Evolutionary conservation across 257 asterid species (phyloP).

Genomic region (Ligustrum vulgare): DNA sequence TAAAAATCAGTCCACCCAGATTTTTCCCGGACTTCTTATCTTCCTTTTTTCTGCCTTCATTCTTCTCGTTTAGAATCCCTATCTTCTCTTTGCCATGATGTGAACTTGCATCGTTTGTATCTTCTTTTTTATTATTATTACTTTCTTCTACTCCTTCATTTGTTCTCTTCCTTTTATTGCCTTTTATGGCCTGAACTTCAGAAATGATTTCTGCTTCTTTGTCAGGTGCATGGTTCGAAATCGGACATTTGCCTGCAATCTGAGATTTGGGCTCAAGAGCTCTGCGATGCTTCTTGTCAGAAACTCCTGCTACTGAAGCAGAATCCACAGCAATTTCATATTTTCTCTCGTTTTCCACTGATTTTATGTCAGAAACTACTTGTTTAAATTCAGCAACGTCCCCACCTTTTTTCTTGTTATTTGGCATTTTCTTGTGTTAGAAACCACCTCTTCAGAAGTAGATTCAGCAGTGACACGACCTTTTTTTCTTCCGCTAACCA

Average conservation of each 20-base stretch:
- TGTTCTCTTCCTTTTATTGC: conserved; percentile 40
- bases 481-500: conserved; percentile 24
- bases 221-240: conserved; percentile 33
- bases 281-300: conserved; percentile 43
- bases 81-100: conserved; percentile 28
- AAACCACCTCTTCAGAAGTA: not conserved
- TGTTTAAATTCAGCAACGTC: conserved; percentile 15
- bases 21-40: conserved; percentile 35
- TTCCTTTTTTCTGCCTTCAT: conserved; percentile 25
- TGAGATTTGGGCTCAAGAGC: conserved; percentile 44
- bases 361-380: conserved; percentile 23
- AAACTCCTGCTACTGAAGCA: conserved; percentile 22
- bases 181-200: conserved; percentile 22
- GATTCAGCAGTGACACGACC: not conserved
- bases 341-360: conserved; percentile 29
- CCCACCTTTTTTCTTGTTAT: conserved; percentile 29
- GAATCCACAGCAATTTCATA: conserved; percentile 26
- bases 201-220: conserved; percentile 35
- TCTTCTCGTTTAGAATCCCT: conserved; percentile 25
- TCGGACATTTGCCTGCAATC: conserved; percentile 33
- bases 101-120: conserved; percentile 19
- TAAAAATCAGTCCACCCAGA: conserved; percentile 80
- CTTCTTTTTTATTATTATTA: conserved; percentile 15
- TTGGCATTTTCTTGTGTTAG: conserved; percentile 17
- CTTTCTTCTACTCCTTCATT: conserved; percentile 32